Percentiles rank a stretch among this genome's conserved stretches.
Evolutionary conservation across 1,284 basidiomycete species (phyloP).

Genomic region (Omphalotus olearius): DNA sequence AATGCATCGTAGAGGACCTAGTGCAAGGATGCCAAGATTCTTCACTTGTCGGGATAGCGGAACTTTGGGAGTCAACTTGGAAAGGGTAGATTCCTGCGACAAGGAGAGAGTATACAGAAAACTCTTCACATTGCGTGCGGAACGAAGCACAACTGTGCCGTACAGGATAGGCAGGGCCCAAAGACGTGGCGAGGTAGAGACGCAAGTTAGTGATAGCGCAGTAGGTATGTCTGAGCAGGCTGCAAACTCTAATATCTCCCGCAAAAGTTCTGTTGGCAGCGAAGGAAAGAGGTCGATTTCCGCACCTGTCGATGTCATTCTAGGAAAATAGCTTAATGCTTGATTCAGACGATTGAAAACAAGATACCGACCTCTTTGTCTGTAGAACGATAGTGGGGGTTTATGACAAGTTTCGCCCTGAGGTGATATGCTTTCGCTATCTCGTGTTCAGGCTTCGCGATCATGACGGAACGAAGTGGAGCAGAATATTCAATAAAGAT

Average conservation of each 20-base stretch:
- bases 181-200: constrained; percentile 27
- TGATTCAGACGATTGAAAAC: too few species aligned
- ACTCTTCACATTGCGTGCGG: constrained; percentile 26
- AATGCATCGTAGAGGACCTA: constrained; percentile 31
- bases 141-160: constrained; percentile 33
- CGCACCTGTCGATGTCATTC: background rate
- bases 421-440: too few species aligned
- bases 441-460: too few species aligned
- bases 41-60: constrained; percentile 18
- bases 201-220: constrained; percentile 28
- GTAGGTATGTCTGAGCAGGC: background rate
- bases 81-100: constrained; percentile 26
- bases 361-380: too few species aligned
- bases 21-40: constrained; percentile 33
- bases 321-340: too few species aligned
- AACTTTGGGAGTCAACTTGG: background rate
- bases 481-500: too few species aligned
- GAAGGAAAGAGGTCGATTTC: background rate
- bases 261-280: constrained; percentile 8
- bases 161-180: constrained; percentile 35
- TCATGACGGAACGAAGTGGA: too few species aligned
- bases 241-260: constrained; percentile 13
- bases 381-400: too few species aligned
- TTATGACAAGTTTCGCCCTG: too few species aligned
- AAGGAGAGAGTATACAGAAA: constrained; percentile 28